Evolutionary conservation across 2,329 filamentous ascomycete genomes (phyloP), one percentile per base, ranked within the genome.

Genomic region (Pseudogymnoascus sp.): DNA sequence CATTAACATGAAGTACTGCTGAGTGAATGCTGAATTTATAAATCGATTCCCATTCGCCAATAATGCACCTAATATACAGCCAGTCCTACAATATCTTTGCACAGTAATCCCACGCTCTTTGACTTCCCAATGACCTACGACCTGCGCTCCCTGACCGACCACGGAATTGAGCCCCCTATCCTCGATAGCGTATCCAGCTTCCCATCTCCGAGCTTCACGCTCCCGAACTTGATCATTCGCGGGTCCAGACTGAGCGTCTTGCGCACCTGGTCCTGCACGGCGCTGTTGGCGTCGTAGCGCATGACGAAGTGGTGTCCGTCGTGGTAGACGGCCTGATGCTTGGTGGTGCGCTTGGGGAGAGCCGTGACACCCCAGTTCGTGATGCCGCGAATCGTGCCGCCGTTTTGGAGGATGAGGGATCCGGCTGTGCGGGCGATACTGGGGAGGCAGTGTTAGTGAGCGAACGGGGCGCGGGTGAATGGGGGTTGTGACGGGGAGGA

Each of bases 241-340:
- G 94, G 93, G 77, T 99, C 94, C 68, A 96, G 80, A 59, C 85
- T 83, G 67, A 99, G 81, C 15, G 89, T 93, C 64, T 82, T 82
- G 65, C 87, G 83, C 40, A 99, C 83, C 45, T 86, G 80, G 67
- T 89, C 79, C 76, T 97, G 93, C 6, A 89, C 87, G 59, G 79
- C 75, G 6, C 86, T 78, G 64, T 87, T 88, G 62, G 88, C 79
- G 75, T 99, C 94, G 80, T 96, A 99, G 69, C 94, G 90, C 89
- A 99, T 90, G 72, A 96, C 89, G 76, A 99, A 99, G 82, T 99
- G 96, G 79, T 97, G 92, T 61, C 94, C 94, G 68, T 86, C 83
- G 67, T 84, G 84, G 82, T 97, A 88, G 67, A 86, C 86, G 69
- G 88, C 86, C 77, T 97, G 92, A 76, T 95, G 87, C 72, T 88